Evolutionary conservation across 192 early-diverging fungal genomes (phyloP), one percentile per base, ranked within the genome.

Genomic region (Backusella australiensis): DNA sequence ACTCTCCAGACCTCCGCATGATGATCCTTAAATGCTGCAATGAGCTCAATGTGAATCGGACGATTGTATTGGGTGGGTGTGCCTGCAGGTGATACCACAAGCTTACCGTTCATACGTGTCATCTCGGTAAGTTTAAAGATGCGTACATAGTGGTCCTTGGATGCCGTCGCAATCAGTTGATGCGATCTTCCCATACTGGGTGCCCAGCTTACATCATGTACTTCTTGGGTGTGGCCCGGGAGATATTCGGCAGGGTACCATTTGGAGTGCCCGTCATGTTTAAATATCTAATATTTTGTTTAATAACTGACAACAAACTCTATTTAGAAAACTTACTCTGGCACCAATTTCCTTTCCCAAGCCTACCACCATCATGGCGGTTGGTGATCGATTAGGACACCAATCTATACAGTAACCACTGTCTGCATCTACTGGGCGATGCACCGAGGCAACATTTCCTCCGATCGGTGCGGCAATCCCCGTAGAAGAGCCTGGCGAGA

Each of bases 391-490:
- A 26, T 94, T 93, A 29, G 93, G 91, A 82, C 93, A 96, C 97
- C 97, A 98, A 14, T 92, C 90, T 34, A 98, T 63, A 67, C 93
- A 94, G 75, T 94, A 90, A 36, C 89, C 93, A 42, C 91, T 94
- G 72, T 95, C 95, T 0, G 90, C 86, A 74, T 96, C 94, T 0
- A 79, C 59, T 0, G 78, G 72, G n/a, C 67, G 66, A 70, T 69
- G 78, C 0, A 46, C 39, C 15, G 29, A 46, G 11, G 32, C 14
- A 15, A 38, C 46, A 78, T 87, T 93, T 34, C 46, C 38, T 23
- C 35, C 46, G 7, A 42, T 15, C 15, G 53, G 46, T 29, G 35
- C 70, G 12, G 38, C 29, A 23, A 75, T 75, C 15, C 73, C 73
- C 5, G 75, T 76, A 0, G 75, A 52, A 11, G 75, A 67, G 0